Evolutionary conservation across 257 asterid species (phyloP).

Genomic region (Paulownia fortunei): DNA sequence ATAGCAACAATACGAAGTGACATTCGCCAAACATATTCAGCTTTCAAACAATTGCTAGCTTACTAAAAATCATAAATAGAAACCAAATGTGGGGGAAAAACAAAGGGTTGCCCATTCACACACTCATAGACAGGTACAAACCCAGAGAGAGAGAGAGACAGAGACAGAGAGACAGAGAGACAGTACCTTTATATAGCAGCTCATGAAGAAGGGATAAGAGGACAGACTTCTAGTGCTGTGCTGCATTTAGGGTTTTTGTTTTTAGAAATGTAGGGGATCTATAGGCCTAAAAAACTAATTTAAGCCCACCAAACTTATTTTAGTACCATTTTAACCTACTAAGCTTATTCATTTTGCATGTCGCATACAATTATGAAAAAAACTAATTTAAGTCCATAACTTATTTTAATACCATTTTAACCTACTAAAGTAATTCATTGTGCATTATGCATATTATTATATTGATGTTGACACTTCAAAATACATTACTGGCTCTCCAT

Average conservation of each 20-base stretch:
- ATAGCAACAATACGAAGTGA: neutral
- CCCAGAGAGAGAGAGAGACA: neutral
- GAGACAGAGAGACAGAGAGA: neutral
- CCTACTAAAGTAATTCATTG: no score
- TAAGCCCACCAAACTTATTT: neutral
- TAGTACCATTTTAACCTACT: neutral
- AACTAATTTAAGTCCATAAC: no score
- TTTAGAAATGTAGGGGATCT: neutral
- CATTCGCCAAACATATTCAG: neutral
- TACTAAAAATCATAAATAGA: neutral
- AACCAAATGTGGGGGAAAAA: neutral
- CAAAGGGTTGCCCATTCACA: neutral
- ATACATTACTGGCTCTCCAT: no score
- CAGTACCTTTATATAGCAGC: neutral
- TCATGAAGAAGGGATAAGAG: neutral
- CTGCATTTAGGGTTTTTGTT: slow-evolving; percentile 20
- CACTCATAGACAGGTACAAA: neutral
- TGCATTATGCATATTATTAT: no score
- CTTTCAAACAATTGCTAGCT: neutral
- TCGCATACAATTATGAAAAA: no score
- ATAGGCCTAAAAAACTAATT: neutral
- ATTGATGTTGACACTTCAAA: no score
- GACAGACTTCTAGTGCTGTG: no score
- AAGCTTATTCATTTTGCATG: neutral
- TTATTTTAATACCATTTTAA: no score